Percentiles rank a stretch among this genome's conserved stretches.
Conservation (phyloP, 78 protist species). For the Dictyostelium brefeldianum region DNA sequence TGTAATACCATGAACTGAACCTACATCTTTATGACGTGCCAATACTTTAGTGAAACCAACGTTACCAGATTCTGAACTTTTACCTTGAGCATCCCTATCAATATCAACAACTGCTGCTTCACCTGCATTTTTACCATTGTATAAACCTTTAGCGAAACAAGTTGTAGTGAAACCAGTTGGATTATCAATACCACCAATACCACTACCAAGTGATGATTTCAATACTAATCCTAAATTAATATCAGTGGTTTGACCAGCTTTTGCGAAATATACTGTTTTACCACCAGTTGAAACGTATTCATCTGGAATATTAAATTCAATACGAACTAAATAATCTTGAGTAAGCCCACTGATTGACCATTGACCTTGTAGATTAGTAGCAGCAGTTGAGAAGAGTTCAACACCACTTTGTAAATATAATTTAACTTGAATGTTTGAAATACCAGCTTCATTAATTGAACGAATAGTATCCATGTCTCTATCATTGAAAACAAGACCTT, state of each 20-base stretch:
- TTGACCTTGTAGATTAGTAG: slow-evolving; percentile 1
- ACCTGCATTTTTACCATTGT: slow-evolving; percentile 29
- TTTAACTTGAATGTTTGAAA: background rate
- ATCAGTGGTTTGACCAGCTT: background rate
- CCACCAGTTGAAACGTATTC: slow-evolving; percentile 35
- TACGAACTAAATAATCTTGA: background rate
- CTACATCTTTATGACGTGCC: slow-evolving; percentile 49
- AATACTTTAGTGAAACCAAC: background rate
- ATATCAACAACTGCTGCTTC: slow-evolving; percentile 16
- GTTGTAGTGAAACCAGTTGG: slow-evolving; percentile 46
- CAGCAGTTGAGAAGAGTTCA: background rate
- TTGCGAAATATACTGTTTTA: background rate
- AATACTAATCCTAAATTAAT: background rate
- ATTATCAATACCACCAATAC: background rate
- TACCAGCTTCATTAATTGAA: background rate
- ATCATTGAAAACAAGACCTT: slow-evolving; percentile 8
- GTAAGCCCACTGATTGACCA: slow-evolving; percentile 27
- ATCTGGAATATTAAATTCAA: slow-evolving; percentile 8
- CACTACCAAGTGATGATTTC: background rate
- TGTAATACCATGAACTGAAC: slow-evolving; percentile 57
- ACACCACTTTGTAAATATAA: background rate
- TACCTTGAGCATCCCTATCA: slow-evolving; percentile 20
- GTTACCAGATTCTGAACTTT: background rate
- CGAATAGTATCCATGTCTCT: background rate
- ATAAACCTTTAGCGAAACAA: slow-evolving; percentile 33